Evolutionary conservation across 768 basidiomycete genomes (phyloP).

Genomic region (Leccinum subgranulosum): DNA sequence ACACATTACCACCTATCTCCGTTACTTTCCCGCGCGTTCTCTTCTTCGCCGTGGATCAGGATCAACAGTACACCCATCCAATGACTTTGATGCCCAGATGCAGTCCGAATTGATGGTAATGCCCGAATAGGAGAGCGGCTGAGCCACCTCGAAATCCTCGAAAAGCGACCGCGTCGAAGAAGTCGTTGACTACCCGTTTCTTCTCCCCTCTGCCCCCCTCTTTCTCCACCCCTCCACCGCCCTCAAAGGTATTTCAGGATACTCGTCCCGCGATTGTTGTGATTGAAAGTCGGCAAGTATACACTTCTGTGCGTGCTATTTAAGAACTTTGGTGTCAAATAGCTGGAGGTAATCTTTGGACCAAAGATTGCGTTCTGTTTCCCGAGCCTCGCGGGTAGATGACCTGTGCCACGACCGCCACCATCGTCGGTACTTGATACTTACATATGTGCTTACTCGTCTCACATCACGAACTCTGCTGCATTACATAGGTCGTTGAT

Average conservation of each 20-base stretch:
- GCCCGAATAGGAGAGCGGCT: slow-evolving; percentile 12
- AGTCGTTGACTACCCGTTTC: neutral
- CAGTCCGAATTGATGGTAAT: slow-evolving; percentile 4
- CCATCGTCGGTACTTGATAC: neutral
- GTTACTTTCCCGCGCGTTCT: slow-evolving; percentile 24
- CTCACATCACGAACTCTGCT: neutral
- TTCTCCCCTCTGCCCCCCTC: slow-evolving; percentile 2
- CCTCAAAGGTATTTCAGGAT: slow-evolving; percentile 27
- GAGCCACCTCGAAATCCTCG: slow-evolving; percentile 19
- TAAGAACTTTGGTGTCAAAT: slow-evolving; percentile 21
- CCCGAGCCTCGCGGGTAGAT: slow-evolving; percentile 17
- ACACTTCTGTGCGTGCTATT: slow-evolving; percentile 5
- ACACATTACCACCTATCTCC: slow-evolving; percentile 12
- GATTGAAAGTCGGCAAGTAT: neutral
- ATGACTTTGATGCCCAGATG: neutral
- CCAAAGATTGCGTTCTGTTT: neutral
- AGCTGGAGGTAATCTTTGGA: slow-evolving; percentile 2
- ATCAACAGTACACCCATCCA: slow-evolving; percentile 20
- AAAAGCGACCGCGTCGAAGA: slow-evolving; percentile 34
- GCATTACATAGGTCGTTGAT: neutral
- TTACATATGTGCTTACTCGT: neutral
- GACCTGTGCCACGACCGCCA: neutral
- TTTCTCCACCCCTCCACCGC: neutral
- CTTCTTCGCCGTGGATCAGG: slow-evolving; percentile 31
- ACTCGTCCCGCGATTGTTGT: slow-evolving; percentile 9